Evolutionary conservation across 1,139 yeast genomes (phyloP).

Genomic region (Candida tropicalis): DNA sequence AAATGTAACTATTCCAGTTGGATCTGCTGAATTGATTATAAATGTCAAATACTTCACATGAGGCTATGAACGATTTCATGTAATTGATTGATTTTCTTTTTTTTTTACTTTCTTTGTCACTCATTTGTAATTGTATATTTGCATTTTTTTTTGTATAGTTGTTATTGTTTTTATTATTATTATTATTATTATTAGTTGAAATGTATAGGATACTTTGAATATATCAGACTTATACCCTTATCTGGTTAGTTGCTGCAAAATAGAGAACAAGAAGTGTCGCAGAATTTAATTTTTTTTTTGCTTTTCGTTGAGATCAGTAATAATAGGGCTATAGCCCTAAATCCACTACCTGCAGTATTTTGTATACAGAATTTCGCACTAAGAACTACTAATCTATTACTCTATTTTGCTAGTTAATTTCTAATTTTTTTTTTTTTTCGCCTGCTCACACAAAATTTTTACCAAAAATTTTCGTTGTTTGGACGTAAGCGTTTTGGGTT

Average conservation of each 20-base stretch:
- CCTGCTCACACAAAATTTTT: background rate
- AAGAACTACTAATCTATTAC: no score
- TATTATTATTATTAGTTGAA: no score
- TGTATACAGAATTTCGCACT: background rate
- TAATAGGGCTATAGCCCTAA: constrained; percentile 5
- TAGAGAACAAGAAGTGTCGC: no score
- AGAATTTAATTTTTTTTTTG: background rate
- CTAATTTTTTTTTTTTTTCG: background rate
- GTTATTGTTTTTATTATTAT: no score
- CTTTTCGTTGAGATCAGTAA: background rate
- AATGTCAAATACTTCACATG: constrained; percentile 29
- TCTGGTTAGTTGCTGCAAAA: no score
- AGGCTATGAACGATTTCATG: background rate
- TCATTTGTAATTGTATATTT: background rate
- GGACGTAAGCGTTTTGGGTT: background rate
- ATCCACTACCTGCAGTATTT: background rate
- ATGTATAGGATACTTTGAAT: no score
- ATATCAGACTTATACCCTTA: no score
- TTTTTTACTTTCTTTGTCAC: background rate
- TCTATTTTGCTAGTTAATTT: background rate
- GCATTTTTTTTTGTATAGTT: background rate
- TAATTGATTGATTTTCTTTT: background rate
- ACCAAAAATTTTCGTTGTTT: background rate
- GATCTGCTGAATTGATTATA: constrained; percentile 33
- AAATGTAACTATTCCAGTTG: constrained; percentile 29